Evolutionary conservation across 129 eudicot genomes (phyloP).

Genomic region (Flaveria linearis): DNA sequence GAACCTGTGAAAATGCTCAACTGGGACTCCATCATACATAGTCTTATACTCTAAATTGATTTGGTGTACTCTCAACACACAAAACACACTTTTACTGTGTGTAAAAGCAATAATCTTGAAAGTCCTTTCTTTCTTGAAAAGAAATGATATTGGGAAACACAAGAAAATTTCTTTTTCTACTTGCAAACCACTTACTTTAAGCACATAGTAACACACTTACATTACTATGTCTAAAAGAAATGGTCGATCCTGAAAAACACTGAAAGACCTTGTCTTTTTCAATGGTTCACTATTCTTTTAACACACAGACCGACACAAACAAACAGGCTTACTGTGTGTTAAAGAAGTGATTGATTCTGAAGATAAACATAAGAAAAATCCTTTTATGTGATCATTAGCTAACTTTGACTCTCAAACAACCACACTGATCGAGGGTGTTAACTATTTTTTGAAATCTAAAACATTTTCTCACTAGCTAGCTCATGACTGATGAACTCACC

Average conservation of each 20-base stretch:
- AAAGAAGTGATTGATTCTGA: not conserved
- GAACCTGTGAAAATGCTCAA: slow-evolving; percentile 70
- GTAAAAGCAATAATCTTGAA: slow-evolving; percentile 19
- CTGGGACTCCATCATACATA: slow-evolving; percentile 74
- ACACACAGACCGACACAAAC: not conserved
- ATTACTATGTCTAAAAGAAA: not conserved
- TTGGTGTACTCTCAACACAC: not conserved
- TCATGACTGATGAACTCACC: too few species aligned
- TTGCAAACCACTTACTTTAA: slow-evolving; percentile 13
- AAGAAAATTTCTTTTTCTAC: too few species aligned
- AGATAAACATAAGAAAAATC: slow-evolving; percentile 17
- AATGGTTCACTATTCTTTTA: not conserved
- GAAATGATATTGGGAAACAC: too few species aligned
- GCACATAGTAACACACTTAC: slow-evolving; percentile 25
- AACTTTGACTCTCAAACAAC: not conserved
- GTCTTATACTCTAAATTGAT: slow-evolving; percentile 29
- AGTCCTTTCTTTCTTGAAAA: slow-evolving; percentile 5
- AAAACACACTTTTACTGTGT: slow-evolving; percentile 11
- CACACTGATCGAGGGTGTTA: too few species aligned
- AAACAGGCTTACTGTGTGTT: not conserved
- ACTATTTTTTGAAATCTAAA: too few species aligned
- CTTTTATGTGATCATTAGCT: not conserved
- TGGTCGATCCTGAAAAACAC: too few species aligned
- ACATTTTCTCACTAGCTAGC: too few species aligned
- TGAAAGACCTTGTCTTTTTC: slow-evolving; percentile 2